Evolutionary conservation across 2,329 filamentous ascomycete genomes (phyloP).

Genomic region (Chrysoporthe deuterocubensis): DNA sequence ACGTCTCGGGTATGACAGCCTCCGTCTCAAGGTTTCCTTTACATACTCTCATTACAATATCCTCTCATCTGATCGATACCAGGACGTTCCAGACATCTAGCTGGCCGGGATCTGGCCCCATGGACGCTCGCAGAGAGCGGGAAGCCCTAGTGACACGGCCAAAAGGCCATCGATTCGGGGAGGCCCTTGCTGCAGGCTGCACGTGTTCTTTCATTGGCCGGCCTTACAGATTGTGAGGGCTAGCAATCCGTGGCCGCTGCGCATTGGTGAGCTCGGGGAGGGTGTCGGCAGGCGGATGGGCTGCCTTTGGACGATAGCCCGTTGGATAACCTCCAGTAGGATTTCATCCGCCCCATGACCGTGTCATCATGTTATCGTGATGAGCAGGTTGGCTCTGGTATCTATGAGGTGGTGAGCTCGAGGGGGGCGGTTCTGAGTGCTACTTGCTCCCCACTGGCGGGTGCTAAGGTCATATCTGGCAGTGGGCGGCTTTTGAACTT

Average conservation of each 20-base stretch:
- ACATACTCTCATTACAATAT: conserved; percentile 5
- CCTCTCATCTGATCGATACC: neutral
- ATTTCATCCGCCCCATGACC: no score
- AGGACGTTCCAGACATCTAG: neutral
- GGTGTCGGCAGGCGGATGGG: neutral
- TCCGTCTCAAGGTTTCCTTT: neutral
- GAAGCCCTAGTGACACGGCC: conserved; percentile 3
- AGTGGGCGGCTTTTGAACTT: neutral
- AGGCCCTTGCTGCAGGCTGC: conserved; percentile 13
- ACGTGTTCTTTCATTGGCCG: neutral
- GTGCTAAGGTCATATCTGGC: no score
- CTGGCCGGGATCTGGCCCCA: conserved; percentile 17
- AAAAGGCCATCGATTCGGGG: conserved; percentile 2
- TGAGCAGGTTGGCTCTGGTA: no score
- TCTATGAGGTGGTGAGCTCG: no score
- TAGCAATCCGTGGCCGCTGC: neutral
- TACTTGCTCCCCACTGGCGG: no score
- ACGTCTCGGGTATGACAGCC: neutral
- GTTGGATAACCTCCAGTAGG: no score
- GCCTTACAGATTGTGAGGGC: neutral
- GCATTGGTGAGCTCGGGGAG: neutral
- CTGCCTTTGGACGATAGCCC: no score
- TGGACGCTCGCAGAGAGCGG: conserved; percentile 7
- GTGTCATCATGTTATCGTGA: no score
- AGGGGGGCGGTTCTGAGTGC: no score